Percentiles rank a stretch among this genome's conserved stretches.
Evolutionary conservation across 169 alveolate species (phyloP).

Genomic region (Eimeria brunetti): DNA sequence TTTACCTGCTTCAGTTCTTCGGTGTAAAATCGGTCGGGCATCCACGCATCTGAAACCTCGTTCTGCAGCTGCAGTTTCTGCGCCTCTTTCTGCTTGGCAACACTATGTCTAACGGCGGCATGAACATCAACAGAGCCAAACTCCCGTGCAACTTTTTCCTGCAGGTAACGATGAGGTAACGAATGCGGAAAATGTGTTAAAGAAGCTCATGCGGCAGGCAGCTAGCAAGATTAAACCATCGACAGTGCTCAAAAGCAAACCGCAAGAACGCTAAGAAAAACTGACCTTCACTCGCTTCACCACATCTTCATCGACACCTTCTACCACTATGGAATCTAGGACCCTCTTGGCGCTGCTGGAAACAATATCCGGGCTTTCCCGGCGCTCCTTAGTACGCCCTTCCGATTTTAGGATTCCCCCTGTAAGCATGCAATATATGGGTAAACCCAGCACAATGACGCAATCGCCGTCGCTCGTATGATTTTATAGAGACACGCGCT

Average conservation of each 20-base stretch:
- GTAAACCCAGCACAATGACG: neutral
- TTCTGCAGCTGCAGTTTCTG: slow-evolving; percentile 44
- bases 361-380: neutral
- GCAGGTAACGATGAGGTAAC: neutral
- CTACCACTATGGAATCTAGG: slow-evolving; percentile 40
- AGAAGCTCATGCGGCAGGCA: neutral
- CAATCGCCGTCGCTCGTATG: neutral
- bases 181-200: neutral
- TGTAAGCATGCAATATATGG: neutral
- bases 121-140: slow-evolving; percentile 62
- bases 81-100: slow-evolving; percentile 42
- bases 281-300: slow-evolving; percentile 63
- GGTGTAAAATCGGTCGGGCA: slow-evolving; percentile 56
- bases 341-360: slow-evolving; percentile 53
- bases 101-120: slow-evolving; percentile 41
- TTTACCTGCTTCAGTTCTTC: slow-evolving; percentile 64
- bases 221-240: neutral
- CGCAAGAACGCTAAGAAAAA: neutral
- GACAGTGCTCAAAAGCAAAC: neutral
- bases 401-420: slow-evolving; percentile 48
- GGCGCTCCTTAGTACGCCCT: neutral
- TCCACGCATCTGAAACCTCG: slow-evolving; percentile 40
- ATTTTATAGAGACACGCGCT: neutral
- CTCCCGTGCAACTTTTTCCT: slow-evolving; percentile 56
- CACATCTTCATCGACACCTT: slow-evolving; percentile 54